phyloP scores from a whole-genome alignment of 768 basidiomycete species.

The Trametes elegans region DNA sequence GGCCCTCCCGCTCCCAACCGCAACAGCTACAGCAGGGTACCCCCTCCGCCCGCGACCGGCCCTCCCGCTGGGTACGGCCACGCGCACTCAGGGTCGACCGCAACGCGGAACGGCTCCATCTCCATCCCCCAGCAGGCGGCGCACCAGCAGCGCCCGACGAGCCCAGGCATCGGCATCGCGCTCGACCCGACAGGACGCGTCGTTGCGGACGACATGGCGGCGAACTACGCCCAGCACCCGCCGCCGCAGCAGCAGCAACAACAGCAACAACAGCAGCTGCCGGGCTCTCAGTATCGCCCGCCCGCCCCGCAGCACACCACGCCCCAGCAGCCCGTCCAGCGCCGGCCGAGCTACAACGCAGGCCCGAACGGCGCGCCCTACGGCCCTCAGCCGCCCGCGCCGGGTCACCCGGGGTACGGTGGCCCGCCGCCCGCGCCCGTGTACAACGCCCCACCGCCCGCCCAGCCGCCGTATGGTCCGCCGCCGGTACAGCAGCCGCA shows the following conservation, averaged over 20 bases:
- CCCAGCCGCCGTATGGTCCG: constrained; percentile 20
- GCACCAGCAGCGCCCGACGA: constrained; percentile 52
- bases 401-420: constrained; percentile 16
- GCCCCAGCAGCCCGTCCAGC: constrained; percentile 31
- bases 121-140: constrained; percentile 23
- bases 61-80: constrained; percentile 7
- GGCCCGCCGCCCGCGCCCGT: constrained; percentile 28
- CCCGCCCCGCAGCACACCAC: constrained; percentile 31
- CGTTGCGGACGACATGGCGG: constrained; percentile 76
- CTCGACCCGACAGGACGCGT: constrained; percentile 81
- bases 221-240: constrained; percentile 35
- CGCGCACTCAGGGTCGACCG: constrained; percentile 13
- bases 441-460: constrained; percentile 15
- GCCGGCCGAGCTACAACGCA: constrained; percentile 18
- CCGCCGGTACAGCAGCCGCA: constrained; percentile 31
- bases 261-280: no score
- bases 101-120: constrained; percentile 37
- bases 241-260: constrained; percentile 28
- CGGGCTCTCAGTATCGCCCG: constrained; percentile 34
- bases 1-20: constrained; percentile 22
- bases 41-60: constrained; percentile 18
- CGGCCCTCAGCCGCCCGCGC: constrained; percentile 27
- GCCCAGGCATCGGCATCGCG: constrained; percentile 77
- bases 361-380: constrained; percentile 30
- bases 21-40: constrained; percentile 20